These are phyloP conservation scores for Citrullus colocynthis DNA, from an alignment of 306 rosid species.

Conservation along the genomic window DNA sequence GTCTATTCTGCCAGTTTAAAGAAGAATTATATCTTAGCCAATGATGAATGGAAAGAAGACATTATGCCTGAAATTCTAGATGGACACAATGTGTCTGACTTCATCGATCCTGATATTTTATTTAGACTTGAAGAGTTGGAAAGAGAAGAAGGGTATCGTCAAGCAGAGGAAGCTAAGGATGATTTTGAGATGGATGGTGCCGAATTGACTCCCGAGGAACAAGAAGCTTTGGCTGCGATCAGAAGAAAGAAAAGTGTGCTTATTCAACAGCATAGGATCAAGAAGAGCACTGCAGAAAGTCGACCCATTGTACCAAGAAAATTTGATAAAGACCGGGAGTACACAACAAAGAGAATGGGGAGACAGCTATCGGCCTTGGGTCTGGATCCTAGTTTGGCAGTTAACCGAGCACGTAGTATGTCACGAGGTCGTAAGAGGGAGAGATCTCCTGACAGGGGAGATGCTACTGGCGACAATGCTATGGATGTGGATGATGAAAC, in stretches of 20 bases:
- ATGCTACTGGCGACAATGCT: conserved; percentile 17
- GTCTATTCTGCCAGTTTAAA: conserved; percentile 70
- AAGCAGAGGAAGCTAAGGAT: conserved; percentile 33
- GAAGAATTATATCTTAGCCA: conserved; percentile 56
- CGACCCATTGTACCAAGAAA: conserved; percentile 73
- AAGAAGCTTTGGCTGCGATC: conserved; percentile 44
- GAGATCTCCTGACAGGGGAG: conserved; percentile 39
- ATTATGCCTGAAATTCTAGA: conserved; percentile 73
- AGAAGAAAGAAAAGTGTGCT: conserved; percentile 58
- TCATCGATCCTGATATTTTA: conserved; percentile 63
- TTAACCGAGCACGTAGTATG: conserved; percentile 57
- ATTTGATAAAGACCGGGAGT: conserved; percentile 49
- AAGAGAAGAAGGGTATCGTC: conserved; percentile 54
- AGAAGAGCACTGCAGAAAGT: conserved; percentile 83
- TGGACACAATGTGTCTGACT: conserved; percentile 84
- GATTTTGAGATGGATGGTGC: conserved; percentile 60
- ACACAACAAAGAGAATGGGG: conserved; percentile 66
- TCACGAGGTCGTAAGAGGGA: conserved; percentile 70
- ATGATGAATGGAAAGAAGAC: conserved; percentile 89
- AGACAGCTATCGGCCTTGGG: conserved; percentile 66
- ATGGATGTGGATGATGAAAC: conserved; percentile 66
- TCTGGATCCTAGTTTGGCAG: conserved; percentile 51
- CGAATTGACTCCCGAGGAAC: conserved; percentile 56
- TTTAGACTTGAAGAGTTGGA: conserved; percentile 74
- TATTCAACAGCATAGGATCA: conserved; percentile 65